Conservation (phyloP, 1,284 basidiomycete genomes). For the Melampsora abietis-canadensis region DNA sequence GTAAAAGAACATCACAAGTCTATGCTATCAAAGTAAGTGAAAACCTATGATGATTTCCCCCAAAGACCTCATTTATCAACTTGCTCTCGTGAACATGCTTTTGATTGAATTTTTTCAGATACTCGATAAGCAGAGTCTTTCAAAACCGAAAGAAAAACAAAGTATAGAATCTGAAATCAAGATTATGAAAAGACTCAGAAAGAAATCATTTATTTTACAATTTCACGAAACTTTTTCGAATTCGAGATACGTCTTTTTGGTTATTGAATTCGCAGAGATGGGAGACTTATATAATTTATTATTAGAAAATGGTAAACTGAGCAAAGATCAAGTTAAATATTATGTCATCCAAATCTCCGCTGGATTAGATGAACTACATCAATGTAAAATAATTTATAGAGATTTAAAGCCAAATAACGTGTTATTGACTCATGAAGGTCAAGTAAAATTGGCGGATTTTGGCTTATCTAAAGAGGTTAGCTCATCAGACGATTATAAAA, state of each 20-base stretch:
- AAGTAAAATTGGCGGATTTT: constrained; percentile 3
- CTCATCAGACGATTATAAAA: not conserved
- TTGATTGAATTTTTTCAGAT: too few relatives aligned
- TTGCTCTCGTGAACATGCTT: too few relatives aligned
- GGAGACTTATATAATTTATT: constrained; percentile 1
- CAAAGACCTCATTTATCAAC: not conserved
- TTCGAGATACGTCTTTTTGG: not conserved
- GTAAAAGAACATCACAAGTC: not conserved
- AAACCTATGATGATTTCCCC: not conserved
- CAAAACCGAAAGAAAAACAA: not conserved
- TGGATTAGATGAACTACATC: constrained; percentile 1
- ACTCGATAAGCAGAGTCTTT: too few relatives aligned
- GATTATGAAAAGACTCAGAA: not conserved
- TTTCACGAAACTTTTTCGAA: not conserved
- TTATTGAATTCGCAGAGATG: not conserved
- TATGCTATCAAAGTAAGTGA: not conserved
- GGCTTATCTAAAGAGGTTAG: constrained; percentile 1
- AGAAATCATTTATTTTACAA: not conserved
- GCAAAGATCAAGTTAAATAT: not conserved
- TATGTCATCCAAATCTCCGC: not conserved
- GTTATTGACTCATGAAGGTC: not conserved
- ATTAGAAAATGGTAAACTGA: not conserved
- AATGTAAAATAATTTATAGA: constrained; percentile 8
- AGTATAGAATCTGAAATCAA: not conserved
- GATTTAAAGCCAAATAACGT: constrained; percentile 8